Evolutionary conservation across 2,329 filamentous ascomycete species (phyloP), one percentile per base, ranked within the genome.

Genomic region (Fusarium sp.): DNA sequence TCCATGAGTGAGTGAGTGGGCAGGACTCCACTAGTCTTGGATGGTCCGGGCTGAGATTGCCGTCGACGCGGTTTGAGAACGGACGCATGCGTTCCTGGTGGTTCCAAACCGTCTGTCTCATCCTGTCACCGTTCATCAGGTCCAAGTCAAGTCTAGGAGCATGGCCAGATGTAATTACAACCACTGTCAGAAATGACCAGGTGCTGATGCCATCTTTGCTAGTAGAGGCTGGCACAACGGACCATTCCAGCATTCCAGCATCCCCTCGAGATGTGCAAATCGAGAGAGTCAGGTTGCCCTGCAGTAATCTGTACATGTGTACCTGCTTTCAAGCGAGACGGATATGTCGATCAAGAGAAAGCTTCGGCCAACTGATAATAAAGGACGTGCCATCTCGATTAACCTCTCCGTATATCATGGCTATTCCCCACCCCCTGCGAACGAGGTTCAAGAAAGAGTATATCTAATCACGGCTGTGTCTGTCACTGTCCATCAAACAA

Each of bases 11-110:
- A 43, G 25, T 32, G 13, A 49, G 51, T 49, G 45, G 54, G 47
- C 45, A 19, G 41, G 53, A 29, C 54, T 58, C 35, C 31, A 33
- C 46, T 38, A 33, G 41, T 46, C 13, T 52, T 27, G 53, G 46
- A 53, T 58, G 63, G 60, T 31, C 61, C 61, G 68, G 68, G 68
- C 68, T 70, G 66, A 70, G 66, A 70, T 67, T 67, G 51, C 63
- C 66, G 68, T 69, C 67, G 68, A 52, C 49, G 63, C 55, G 43
- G 65, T 70, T 70, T 70, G 63, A 70, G 57, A 57, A 67, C 25
- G 37, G 64, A 65, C 33, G 45, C 63, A 61, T 57, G 33, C 41
- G 60, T 65, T 65, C 61, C 61, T 57, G 58, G 51, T 67, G 53
- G 63, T 60, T 50, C 58, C 36, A 54, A 62, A 63, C 53, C 52